Evolutionary conservation across 2,329 filamentous ascomycete species (phyloP), one percentile per base, ranked within the genome.

Genomic region (Massarina eburnea): DNA sequence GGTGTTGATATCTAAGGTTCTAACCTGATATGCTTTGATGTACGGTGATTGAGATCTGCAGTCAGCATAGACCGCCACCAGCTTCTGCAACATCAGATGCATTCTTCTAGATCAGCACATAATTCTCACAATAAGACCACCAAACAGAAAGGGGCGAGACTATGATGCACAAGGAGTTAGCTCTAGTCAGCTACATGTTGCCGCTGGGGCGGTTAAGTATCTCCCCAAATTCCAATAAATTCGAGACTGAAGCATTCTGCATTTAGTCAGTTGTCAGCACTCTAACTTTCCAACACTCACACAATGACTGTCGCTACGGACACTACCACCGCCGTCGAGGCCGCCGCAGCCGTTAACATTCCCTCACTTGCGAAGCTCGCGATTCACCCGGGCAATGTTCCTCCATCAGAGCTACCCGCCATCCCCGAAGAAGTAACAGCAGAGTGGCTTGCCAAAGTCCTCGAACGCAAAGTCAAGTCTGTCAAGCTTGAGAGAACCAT

Each of bases 361-460:
- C 39, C 39, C 17, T 40, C 45, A 22, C 44, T 41, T 38, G 44
- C 24, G 22, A 43, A 43, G n/a, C 27, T 35, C 35, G 17, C 39
- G 18, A n/a, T 43, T 19, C 24, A 30, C 9, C 30, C 45, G 37
- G 36, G 22, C 36, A 30, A 39, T 17, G 36, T 36, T 15, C 40
- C 39, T 12, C 19, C 34, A 39, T 8, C 26, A 43, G 37, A 45
- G 22, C 38, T 49, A 30, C 42, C 46, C n/a, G 20, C 21, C 20
- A 18, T 45, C 21, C 46, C 43, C 35, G 15, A 32, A 43, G 49
- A 57, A 10, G 39, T 57, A 9, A 54, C 43, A 14, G 45, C 45
- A 32, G 39, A 46, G 40, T 58, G 52, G 52, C 47, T 55, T 21
- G 42, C 47, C 30, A 30, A 48, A 37, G 32, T 47, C 8, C 46